These are phyloP conservation scores for Nidula microcarpa DNA, from an alignment of 768 basidiomycete genomes.

Conservation along the genomic window DNA sequence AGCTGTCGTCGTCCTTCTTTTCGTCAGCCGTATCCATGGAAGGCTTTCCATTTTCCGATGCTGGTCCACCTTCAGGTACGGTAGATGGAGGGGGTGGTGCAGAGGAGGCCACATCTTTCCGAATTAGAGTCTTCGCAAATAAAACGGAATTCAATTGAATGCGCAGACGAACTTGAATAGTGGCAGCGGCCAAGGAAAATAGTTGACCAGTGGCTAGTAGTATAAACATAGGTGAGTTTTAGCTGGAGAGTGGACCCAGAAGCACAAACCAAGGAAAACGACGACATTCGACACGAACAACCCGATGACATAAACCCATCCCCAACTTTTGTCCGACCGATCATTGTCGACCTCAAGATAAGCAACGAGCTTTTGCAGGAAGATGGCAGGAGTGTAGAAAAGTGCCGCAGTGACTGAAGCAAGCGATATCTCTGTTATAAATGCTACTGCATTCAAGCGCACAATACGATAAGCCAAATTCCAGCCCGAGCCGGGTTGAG, in stretches of 20 bases:
- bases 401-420: constrained; percentile 56
- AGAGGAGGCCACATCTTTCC: constrained; percentile 73
- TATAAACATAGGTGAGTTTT: neutral
- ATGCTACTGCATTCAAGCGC: constrained; percentile 43
- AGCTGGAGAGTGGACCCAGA: no score
- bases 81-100: constrained; percentile 22
- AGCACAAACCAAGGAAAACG: constrained; percentile 6
- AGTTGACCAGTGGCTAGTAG: constrained; percentile 51
- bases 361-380: constrained; percentile 50
- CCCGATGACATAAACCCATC: constrained; percentile 47
- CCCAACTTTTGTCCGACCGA: constrained; percentile 53
- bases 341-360: constrained; percentile 61
- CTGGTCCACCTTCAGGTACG: neutral
- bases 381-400: constrained; percentile 58
- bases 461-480: constrained; percentile 58
- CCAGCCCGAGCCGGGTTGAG: constrained; percentile 62
- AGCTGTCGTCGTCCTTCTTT: constrained; percentile 46
- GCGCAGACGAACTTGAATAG: constrained; percentile 58
- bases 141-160: constrained; percentile 72
- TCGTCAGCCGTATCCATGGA: constrained; percentile 8
- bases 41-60: neutral
- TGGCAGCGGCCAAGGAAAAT: constrained; percentile 61
- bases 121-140: constrained; percentile 73
- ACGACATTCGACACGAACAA: constrained; percentile 14
- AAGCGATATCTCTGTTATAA: constrained; percentile 42